Conservation (phyloP, 768 basidiomycete species). For the Dentipellis sp. region DNA sequence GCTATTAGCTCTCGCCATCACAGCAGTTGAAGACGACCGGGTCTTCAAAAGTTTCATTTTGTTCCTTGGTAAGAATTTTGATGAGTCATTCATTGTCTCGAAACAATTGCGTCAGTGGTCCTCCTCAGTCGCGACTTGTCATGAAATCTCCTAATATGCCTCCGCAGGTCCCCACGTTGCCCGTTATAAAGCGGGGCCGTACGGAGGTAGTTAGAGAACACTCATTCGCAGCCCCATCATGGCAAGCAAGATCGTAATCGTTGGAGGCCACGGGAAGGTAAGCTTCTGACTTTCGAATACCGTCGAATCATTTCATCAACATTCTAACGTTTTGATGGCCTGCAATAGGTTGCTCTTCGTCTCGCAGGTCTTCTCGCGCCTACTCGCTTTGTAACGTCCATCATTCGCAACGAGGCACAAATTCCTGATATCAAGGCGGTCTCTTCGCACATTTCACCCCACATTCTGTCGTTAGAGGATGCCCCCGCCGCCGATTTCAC, state of each 20-base stretch:
- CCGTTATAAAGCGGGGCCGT: too few relatives aligned
- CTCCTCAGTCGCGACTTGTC: too few relatives aligned
- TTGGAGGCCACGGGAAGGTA: slow-evolving; percentile 47
- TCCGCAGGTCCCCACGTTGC: too few relatives aligned
- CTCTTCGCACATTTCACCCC: slow-evolving; percentile 31
- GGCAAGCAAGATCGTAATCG: slow-evolving; percentile 30
- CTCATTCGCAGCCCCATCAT: not conserved
- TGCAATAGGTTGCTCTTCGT: slow-evolving; percentile 33
- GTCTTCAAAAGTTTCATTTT: too few relatives aligned
- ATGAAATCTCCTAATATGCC: too few relatives aligned
- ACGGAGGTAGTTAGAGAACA: too few relatives aligned
- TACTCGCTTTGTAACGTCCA: slow-evolving; percentile 37
- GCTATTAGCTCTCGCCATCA: too few relatives aligned
- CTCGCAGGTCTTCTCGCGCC: slow-evolving; percentile 41
- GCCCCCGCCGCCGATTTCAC: slow-evolving; percentile 36
- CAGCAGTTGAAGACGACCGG: too few relatives aligned
- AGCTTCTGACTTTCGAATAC: not conserved
- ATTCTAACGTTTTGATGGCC: slow-evolving; percentile 1
- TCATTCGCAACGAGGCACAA: slow-evolving; percentile 44
- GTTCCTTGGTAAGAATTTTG: too few relatives aligned
- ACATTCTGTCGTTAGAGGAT: slow-evolving; percentile 50
- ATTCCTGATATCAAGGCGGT: slow-evolving; percentile 34
- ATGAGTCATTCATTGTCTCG: too few relatives aligned
- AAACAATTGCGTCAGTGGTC: too few relatives aligned
- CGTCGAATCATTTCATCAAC: not conserved